Percentiles rank a stretch among this genome's conserved stretches.
phyloP scores from a whole-genome alignment of 805 yeast genomes.

The Metschnikowia henanensis region DNA sequence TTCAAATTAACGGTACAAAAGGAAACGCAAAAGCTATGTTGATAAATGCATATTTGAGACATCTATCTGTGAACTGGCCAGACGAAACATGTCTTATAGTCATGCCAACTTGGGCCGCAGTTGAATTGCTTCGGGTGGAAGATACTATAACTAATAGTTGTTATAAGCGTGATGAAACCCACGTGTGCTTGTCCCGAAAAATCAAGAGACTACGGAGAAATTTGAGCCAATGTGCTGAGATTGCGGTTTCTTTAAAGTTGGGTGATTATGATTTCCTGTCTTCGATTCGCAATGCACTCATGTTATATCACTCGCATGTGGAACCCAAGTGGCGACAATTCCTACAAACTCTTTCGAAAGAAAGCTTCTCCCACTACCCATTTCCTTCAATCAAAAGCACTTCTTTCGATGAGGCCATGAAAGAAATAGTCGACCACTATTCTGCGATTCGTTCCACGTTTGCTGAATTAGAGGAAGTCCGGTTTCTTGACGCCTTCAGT shows the following conservation, averaged over 20 bases:
- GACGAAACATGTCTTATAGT: constrained; percentile 12
- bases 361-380: constrained; percentile 10
- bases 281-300: constrained; percentile 19
- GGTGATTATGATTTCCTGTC: constrained; percentile 16
- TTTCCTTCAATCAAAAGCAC: constrained; percentile 5
- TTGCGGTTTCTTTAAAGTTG: constrained; percentile 18
- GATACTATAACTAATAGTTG: background rate
- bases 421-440: constrained; percentile 10
- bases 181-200: constrained; percentile 1
- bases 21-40: background rate
- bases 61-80: background rate
- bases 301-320: constrained; percentile 21
- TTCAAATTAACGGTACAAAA: background rate
- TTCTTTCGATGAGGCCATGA: background rate
- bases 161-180: constrained; percentile 8
- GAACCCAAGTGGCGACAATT: constrained; percentile 20
- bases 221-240: constrained; percentile 13
- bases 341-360: constrained; percentile 8
- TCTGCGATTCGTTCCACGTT: constrained; percentile 8
- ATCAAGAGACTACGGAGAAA: constrained; percentile 6
- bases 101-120: constrained; percentile 13
- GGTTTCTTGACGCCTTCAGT: constrained; percentile 11
- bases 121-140: constrained; percentile 8
- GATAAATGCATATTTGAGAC: constrained; percentile 1
- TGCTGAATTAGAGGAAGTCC: constrained; percentile 8